Base-by-base conservation (phyloP, 257 asterid genomes). In the Plantago major region DNA sequence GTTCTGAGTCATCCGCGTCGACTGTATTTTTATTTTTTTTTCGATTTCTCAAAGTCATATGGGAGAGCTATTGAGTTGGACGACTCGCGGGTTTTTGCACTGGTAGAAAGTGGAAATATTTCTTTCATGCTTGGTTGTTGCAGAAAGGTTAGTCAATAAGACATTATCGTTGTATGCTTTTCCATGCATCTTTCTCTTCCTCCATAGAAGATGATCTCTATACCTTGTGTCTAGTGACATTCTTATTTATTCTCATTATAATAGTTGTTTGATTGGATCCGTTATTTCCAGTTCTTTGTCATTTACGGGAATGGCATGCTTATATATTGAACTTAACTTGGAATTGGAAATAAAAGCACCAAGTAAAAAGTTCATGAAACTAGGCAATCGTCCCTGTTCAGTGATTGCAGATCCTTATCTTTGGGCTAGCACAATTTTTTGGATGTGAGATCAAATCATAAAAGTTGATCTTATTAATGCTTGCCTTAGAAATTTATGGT, bases 31-130 rank as follows among this genome's bases (percentile, higher is more conserved):
- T n/a, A n/a, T 52, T 70, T 59, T 58, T 57, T 62, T 69, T 62
- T 71, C 48, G 67, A 62, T 58, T 67, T 66, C 63, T 59, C 62
- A 61, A 72, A 92, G 99, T 92, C 99, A 14, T 89, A 86, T 78
- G 97, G 85, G 60, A 82, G 95, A 82, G 97, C 99, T 73, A 62
- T 82, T 70, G 99, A 92, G 80, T 74, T 89, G 80, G 96, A 89
- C 11, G 81, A 76, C n/a, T 79, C 94, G 49, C 83, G 90, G 78
- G 76, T 86, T 57, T 92, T 89, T 82, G 89, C 97, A 17, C 74
- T 80, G 82, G 79, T 84, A 64, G 97, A 89, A 78, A 92, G 99
- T 73, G 99, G 97, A 70, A 92, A 92, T 67, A 78, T 85, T 46
- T 83, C 78, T 44, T 70, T 86, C 84, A 89, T 87, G 95, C 97